Conservation (phyloP, 345 rosid genomes). For the Dipteronia dyeriana region DNA sequence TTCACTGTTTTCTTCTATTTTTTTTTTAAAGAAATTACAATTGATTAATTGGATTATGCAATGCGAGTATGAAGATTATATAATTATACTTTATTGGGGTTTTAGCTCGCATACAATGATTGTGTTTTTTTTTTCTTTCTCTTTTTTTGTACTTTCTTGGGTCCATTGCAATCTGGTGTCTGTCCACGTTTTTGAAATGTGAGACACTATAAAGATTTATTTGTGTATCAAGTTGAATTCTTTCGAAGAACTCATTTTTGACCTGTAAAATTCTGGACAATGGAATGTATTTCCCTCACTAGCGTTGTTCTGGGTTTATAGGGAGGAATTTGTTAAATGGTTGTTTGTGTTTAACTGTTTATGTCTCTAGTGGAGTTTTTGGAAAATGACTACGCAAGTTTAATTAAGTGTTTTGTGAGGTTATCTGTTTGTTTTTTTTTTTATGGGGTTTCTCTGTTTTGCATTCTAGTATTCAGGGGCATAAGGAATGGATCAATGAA, state of each 20-base stretch:
- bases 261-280: background rate
- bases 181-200: background rate
- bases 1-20: background rate
- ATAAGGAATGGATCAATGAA: constrained; percentile 97
- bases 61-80: background rate
- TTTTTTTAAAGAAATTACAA: too few species aligned
- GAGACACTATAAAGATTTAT: background rate
- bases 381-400: background rate
- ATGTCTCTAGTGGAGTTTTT: background rate
- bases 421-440: background rate
- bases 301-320: background rate
- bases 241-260: background rate
- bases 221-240: background rate
- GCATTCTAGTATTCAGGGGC: constrained; percentile 88
- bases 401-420: background rate
- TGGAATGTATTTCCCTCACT: background rate
- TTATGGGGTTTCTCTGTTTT: constrained; percentile 35
- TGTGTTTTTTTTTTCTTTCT: background rate
- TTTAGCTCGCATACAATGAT: background rate
- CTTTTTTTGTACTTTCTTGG: background rate
- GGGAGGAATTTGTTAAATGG: background rate
- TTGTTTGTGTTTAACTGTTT: background rate
- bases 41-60: background rate
- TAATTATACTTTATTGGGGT: background rate
- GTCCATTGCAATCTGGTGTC: background rate